Evolutionary conservation across 441 rosid genomes (phyloP).

Genomic region (Eruca vesicaria): DNA sequence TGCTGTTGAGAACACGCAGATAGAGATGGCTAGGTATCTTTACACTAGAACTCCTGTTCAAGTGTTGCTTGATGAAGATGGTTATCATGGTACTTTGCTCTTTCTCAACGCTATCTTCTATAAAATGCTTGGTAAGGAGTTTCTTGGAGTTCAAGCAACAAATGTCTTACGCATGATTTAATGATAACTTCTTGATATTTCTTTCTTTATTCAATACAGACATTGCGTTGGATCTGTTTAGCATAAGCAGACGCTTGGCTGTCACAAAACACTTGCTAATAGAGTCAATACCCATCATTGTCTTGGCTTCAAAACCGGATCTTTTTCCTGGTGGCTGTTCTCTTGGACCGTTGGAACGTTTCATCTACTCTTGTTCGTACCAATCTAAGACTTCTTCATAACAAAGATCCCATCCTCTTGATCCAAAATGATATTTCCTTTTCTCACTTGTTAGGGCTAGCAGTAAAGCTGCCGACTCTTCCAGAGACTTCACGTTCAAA

Average conservation of each 20-base stretch:
- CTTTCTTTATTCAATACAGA: slow-evolving; percentile 9
- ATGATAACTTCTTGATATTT: not conserved
- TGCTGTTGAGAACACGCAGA: slow-evolving; percentile 43
- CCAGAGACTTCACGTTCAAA: slow-evolving; percentile 29
- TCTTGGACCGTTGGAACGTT: slow-evolving; percentile 29
- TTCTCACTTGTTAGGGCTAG: slow-evolving; percentile 21
- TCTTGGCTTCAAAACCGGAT: slow-evolving; percentile 39
- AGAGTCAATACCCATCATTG: slow-evolving; percentile 36
- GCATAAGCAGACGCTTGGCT: slow-evolving; percentile 29
- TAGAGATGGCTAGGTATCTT: slow-evolving; percentile 43
- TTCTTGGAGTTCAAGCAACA: slow-evolving; percentile 7
- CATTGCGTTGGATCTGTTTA: slow-evolving; percentile 34
- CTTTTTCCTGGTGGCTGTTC: slow-evolving; percentile 31
- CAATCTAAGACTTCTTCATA: not conserved
- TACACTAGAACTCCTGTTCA: slow-evolving; percentile 44
- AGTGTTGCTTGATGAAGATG: slow-evolving; percentile 30
- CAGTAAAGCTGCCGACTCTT: slow-evolving; percentile 31
- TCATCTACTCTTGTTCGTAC: slow-evolving; percentile 34
- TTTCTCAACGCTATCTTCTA: slow-evolving; percentile 34
- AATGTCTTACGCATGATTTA: not conserved
- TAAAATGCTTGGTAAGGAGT: slow-evolving; percentile 32
- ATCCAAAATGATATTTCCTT: not conserved
- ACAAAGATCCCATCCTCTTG: not conserved
- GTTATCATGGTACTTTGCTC: slow-evolving; percentile 36
- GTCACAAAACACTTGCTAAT: slow-evolving; percentile 34